These are phyloP conservation scores for Colletotrichum sp. DNA, from an alignment of 2,329 filamentous ascomycete species.

Conservation along the genomic window DNA sequence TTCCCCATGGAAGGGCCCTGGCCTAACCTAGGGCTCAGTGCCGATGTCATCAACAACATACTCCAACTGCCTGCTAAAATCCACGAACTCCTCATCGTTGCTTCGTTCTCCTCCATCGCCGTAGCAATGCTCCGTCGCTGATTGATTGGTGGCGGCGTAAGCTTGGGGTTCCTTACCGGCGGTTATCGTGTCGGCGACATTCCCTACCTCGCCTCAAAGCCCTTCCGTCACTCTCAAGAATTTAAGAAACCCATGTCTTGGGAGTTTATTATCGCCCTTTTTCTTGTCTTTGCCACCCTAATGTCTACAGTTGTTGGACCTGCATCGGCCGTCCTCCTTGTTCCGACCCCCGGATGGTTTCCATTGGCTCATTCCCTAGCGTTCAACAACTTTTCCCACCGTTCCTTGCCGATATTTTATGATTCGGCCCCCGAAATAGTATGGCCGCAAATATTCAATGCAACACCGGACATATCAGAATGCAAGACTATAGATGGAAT, in stretches of 20 bases:
- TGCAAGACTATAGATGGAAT: background rate
- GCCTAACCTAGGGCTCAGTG: background rate
- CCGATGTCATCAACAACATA: constrained; percentile 4
- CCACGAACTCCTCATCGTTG: constrained; percentile 5
- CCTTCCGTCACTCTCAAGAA: background rate
- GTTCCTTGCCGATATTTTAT: background rate
- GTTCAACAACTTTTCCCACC: background rate
- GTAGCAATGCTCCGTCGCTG: background rate
- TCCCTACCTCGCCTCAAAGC: background rate
- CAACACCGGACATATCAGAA: background rate
- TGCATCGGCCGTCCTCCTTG: constrained; percentile 14
- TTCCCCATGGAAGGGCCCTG: background rate
- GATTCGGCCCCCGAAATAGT: background rate
- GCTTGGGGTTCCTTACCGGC: constrained; percentile 9
- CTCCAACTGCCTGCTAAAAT: constrained; percentile 11
- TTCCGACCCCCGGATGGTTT: constrained; percentile 8
- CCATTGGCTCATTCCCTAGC: background rate
- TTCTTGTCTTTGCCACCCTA: background rate
- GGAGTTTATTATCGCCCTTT: background rate
- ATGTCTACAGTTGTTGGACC: constrained; percentile 9
- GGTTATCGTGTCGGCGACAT: constrained; percentile 14
- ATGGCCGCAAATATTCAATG: background rate
- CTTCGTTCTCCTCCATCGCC: constrained; percentile 6
- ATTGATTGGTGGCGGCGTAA: background rate
- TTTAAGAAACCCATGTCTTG: background rate